Percentiles rank a stretch among this genome's conserved stretches.
Evolutionary conservation across 148 eudicot genomes (phyloP).

Genomic region (Spergularia marina): DNA sequence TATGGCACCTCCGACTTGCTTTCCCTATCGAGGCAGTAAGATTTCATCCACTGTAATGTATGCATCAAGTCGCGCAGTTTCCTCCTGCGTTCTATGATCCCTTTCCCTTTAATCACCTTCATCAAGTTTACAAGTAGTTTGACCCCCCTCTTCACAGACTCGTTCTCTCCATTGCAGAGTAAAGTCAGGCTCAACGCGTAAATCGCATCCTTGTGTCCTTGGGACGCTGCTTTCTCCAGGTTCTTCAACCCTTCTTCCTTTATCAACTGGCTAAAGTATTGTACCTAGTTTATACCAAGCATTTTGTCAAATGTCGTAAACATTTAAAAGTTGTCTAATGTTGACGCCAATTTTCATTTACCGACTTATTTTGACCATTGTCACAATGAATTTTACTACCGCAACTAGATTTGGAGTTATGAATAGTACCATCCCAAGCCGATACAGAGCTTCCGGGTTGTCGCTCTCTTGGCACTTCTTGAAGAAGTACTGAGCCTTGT

Average conservation of each 20-base stretch:
- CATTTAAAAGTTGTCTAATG: background rate
- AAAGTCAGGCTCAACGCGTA: conserved; percentile 18
- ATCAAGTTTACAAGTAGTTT: background rate
- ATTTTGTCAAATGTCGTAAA: background rate
- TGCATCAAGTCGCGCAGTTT: conserved; percentile 7
- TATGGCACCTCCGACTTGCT: background rate
- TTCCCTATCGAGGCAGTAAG: no score
- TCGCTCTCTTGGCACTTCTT: conserved; percentile 19
- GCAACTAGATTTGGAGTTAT: background rate
- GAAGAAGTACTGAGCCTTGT: conserved; percentile 14
- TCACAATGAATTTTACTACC: no score
- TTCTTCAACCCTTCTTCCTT: conserved; percentile 20
- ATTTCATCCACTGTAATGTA: background rate
- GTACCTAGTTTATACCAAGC: conserved; percentile 2
- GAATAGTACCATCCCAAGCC: conserved; percentile 19
- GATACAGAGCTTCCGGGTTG: conserved; percentile 29
- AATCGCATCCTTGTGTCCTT: conserved; percentile 14
- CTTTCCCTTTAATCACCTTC: conserved; percentile 15
- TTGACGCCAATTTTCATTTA: no score
- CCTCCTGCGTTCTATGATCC: conserved; percentile 23
- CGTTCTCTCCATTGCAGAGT: conserved; percentile 20
- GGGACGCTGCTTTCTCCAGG: conserved; percentile 21
- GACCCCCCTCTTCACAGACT: background rate
- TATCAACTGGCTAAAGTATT: conserved; percentile 21
- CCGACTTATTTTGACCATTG: no score